Conservation (phyloP, 805 yeast genomes). For the Candida germanica region DNA sequence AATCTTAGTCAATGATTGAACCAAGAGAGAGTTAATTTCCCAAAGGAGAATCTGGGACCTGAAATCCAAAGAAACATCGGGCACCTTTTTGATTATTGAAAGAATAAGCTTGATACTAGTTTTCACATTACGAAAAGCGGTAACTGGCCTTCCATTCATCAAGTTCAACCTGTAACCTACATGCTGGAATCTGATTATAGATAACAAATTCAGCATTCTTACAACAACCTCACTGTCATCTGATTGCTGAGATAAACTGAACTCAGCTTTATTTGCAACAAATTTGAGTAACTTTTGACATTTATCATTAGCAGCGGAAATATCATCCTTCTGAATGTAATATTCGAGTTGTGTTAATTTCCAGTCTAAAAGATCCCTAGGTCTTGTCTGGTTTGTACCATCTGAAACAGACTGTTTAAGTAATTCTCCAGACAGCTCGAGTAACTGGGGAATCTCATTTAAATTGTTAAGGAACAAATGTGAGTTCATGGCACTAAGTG, state of each 20-base stretch:
- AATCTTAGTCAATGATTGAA: constrained; percentile 37
- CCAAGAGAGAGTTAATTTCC: constrained; percentile 32
- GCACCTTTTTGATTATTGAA: constrained; percentile 44
- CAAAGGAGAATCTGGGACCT: constrained; percentile 14
- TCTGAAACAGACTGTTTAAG: constrained; percentile 1
- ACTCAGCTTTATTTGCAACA: constrained; percentile 26
- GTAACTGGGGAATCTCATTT: background rate
- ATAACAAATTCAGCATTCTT: constrained; percentile 24
- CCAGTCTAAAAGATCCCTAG: constrained; percentile 18
- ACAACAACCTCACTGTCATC: constrained; percentile 10
- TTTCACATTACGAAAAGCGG: constrained; percentile 41
- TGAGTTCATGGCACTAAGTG: too few species aligned
- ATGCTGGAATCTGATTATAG: constrained; percentile 35
- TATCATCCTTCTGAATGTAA: constrained; percentile 17
- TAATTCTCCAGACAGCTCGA: constrained; percentile 2
- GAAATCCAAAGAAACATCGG: background rate
- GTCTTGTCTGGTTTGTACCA: background rate
- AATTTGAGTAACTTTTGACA: constrained; percentile 20
- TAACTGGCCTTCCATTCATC: constrained; percentile 17
- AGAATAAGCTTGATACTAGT: constrained; percentile 50
- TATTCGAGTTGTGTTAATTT: constrained; percentile 31
- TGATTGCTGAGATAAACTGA: constrained; percentile 12
- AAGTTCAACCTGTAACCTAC: constrained; percentile 24
- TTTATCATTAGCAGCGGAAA: constrained; percentile 19
- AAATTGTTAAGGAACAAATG: background rate